phyloP scores from a whole-genome alignment of 1,139 yeast genomes.

The Trichomonascaceae sp. region DNA sequence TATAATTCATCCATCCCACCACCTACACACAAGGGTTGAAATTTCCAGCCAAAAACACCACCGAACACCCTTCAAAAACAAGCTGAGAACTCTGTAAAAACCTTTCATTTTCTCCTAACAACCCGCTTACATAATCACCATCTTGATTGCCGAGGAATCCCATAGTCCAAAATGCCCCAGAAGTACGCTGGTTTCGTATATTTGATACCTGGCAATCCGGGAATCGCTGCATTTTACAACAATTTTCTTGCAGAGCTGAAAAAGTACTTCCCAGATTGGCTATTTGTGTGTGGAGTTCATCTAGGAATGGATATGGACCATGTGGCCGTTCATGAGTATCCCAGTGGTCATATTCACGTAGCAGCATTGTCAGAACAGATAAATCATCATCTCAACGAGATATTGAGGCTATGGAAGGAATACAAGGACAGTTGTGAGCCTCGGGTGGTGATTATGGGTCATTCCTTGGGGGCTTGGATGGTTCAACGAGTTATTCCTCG shows the following conservation, averaged over 20 bases:
- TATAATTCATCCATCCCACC: too few species aligned
- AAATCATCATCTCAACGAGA: slow-evolving; percentile 29
- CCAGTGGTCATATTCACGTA: slow-evolving; percentile 24
- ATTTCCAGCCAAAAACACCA: too few species aligned
- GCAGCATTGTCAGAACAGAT: slow-evolving; percentile 47
- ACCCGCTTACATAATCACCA: not conserved
- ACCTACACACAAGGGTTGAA: too few species aligned
- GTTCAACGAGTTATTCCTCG: slow-evolving; percentile 43
- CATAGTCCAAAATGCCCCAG: slow-evolving; percentile 1
- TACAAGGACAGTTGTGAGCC: slow-evolving; percentile 6
- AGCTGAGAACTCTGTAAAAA: too few species aligned
- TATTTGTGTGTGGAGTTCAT: slow-evolving; percentile 50
- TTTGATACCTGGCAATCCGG: slow-evolving; percentile 66
- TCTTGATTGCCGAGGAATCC: too few species aligned
- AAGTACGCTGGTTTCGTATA: slow-evolving; percentile 26
- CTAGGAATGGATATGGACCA: slow-evolving; percentile 39
- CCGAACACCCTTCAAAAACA: not conserved
- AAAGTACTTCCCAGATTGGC: slow-evolving; percentile 39
- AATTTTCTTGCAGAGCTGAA: slow-evolving; percentile 46
- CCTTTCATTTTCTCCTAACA: not conserved
- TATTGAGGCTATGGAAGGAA: slow-evolving; percentile 10
- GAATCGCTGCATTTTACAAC: slow-evolving; percentile 52
- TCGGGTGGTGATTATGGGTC: slow-evolving; percentile 47
- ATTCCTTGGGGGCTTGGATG: slow-evolving; percentile 58
- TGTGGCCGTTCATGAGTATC: slow-evolving; percentile 13